Evolutionary conservation across 1,284 basidiomycete species (phyloP), one percentile per base, ranked within the genome.

Genomic region (Entoloma clypeatum): DNA sequence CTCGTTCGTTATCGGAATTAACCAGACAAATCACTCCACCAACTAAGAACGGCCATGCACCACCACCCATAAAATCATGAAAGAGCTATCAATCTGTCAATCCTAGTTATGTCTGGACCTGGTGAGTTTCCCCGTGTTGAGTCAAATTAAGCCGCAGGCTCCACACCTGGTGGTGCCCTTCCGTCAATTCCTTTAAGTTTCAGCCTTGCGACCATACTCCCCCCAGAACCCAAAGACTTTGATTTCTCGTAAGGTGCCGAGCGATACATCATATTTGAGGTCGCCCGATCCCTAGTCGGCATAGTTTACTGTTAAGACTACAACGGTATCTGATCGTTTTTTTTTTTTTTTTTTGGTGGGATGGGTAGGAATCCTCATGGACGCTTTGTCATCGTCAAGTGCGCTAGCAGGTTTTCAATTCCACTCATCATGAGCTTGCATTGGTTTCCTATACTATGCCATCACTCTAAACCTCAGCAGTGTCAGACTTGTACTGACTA

Each of bases 271-370:
- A 69, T 49, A 63, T 65, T 65, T 64, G 67, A 72, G 69, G 55
- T 72, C 62, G 60, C 60, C 72, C 66, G 65, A 74, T 74, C 64
- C 68, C 70, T 71, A 70, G 68, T 71, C 64, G 65, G 72, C 73
- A 75, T 75, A 69, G 71, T 75, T 75, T 76, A 75, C 70, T 71
- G 73, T 72, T 73, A 73, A 72, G 69, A 75, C 74, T 72, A 72
- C 66, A 69, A 70, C 64, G 51, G 51, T 57, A 59, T 56, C 57
- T 57, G 51, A 76, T 75, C 67, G 40, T 36, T 36, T 36, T 36
- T 21, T 14, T 7, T 34, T n/a, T 6, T 21, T n/a, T 18, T 17
- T 19, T 21, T 19, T 34, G n/a, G n/a, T n/a, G n/a, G n/a, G n/a
- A n/a, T n/a, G n/a, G n/a, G n/a, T n/a, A n/a, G n/a, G n/a, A n/a